These are phyloP conservation scores for Erythrophleum ivorense DNA, from an alignment of 331 rosid species.

Conservation along the genomic window DNA sequence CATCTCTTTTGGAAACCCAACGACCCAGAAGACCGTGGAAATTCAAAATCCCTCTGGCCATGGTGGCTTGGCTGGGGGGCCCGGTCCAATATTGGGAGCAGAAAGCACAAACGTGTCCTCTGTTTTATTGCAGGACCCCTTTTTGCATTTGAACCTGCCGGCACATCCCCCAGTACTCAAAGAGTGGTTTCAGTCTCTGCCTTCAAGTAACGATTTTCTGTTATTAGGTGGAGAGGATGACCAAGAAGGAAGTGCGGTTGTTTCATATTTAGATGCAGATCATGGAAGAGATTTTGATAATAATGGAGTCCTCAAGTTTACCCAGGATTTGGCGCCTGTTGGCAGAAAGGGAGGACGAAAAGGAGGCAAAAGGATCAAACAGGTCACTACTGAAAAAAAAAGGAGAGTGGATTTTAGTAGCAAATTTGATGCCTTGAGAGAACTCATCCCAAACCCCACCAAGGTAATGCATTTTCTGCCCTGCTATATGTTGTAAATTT, in stretches of 20 bases:
- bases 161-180: slow-evolving; percentile 58
- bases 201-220: slow-evolving; percentile 49
- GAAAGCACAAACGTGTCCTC: slow-evolving; percentile 46
- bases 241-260: slow-evolving; percentile 51
- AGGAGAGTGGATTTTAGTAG: slow-evolving; percentile 65
- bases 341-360: slow-evolving; percentile 52
- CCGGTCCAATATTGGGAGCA: slow-evolving; percentile 21
- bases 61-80: slow-evolving; percentile 30
- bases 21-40: slow-evolving; percentile 24
- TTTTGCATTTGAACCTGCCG: slow-evolving; percentile 65
- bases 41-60: slow-evolving; percentile 32
- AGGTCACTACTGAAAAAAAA: slow-evolving; percentile 57
- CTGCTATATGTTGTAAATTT: background rate
- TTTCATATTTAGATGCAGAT: slow-evolving; percentile 48
- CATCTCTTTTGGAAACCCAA: slow-evolving; percentile 51
- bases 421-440: slow-evolving; percentile 55
- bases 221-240: slow-evolving; percentile 50
- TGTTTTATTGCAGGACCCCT: slow-evolving; percentile 53
- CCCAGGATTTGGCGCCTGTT: slow-evolving; percentile 45
- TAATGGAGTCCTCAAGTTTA: slow-evolving; percentile 62
- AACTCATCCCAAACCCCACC: slow-evolving; percentile 68
- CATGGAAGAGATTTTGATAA: slow-evolving; percentile 50
- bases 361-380: slow-evolving; percentile 55
- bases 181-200: slow-evolving; percentile 57
- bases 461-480: slow-evolving; percentile 47